These are phyloP conservation scores for Thermothelomyces thermophilus DNA, from an alignment of 2,329 filamentous ascomycete genomes.

Conservation along the genomic window DNA sequence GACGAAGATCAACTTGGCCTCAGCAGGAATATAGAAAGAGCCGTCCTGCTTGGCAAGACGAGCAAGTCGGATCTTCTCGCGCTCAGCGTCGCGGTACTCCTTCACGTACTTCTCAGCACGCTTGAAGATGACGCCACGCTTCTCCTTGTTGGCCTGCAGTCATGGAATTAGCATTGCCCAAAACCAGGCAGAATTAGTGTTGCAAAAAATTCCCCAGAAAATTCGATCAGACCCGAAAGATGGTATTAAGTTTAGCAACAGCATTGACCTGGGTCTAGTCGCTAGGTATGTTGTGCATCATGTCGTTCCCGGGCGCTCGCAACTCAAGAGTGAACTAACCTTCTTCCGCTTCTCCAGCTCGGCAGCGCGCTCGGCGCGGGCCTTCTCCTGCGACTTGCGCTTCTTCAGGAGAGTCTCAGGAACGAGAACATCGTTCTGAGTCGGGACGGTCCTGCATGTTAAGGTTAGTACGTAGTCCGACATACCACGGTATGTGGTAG, in stretches of 20 bases:
- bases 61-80: slow-evolving; percentile 91
- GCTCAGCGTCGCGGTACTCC: slow-evolving; percentile 98
- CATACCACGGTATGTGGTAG: slow-evolving; percentile 56
- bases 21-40: slow-evolving; percentile 87
- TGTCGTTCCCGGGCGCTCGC: slow-evolving; percentile 34
- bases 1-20: slow-evolving; percentile 95
- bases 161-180: slow-evolving; percentile 31
- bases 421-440: slow-evolving; percentile 91
- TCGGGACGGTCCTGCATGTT: slow-evolving; percentile 74
- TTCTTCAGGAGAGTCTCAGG: slow-evolving; percentile 99
- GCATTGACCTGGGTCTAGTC: slow-evolving; percentile 95
- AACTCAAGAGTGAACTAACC: slow-evolving; percentile 51
- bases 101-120: slow-evolving; percentile 99
- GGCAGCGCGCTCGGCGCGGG: slow-evolving; percentile 78
- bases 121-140: slow-evolving; percentile 99
- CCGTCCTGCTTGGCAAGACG: slow-evolving; percentile 88
- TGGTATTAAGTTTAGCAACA: slow-evolving; percentile 93
- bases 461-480: slow-evolving; percentile 76
- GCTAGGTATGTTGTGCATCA: slow-evolving; percentile 89
- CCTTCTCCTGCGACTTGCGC: slow-evolving; percentile 99
- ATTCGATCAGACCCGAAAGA: slow-evolving; percentile 94
- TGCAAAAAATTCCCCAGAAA: slow-evolving; percentile 12
- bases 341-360: slow-evolving; percentile 82
- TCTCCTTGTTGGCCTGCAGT: slow-evolving; percentile 89
- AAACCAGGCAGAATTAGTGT: neutral